Base-by-base conservation (phyloP, 805 yeast genomes). In the Crinitomyces ghanaensis region DNA sequence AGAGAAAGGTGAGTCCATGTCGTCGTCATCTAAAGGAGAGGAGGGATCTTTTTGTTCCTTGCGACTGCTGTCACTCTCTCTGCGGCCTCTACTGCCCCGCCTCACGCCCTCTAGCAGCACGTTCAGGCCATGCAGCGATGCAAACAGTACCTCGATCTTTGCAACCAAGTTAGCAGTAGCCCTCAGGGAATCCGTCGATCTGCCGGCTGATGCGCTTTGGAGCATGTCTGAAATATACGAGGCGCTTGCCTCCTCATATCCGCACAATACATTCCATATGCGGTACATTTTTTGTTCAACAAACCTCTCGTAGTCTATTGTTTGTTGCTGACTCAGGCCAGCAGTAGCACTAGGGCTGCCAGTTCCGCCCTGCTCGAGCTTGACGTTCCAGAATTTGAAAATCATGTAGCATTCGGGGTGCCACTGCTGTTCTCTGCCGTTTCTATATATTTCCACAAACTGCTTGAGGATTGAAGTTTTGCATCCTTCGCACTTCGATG, bases 361-460 rank as follows among this genome's bases (percentile, higher is more conserved):
- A 6, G 29, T 28, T 11, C 43, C 42, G 4, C 37, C 45, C 12
- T 47, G 44, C 18, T 78, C 68, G 15, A 91, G 63, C 37, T 76
- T 70, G 14, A 86, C 93, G 51, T 84, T 85, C 98, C 98, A 91
- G 50, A 84, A 86, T 56, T 86, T 86, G 62, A 81, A 86, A 30
- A 91, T 93, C 85, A 93, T 93, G 53, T 85, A 91, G 62, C 99
- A 91, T 54, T 93, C 97, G 2, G 96, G 97, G 57, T 91, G 99
- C 99, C 99, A 91, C 53, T 84, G 93, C 54, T 86, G 94, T 38
- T 81, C 78, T 45, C 77, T 70, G 15, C 95, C 95, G 32, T 95
- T 95, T 45, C 91, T 68, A 40, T 74, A 82, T 28, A 88, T 74
- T 55, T 88, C 95, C 23, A 88, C 95, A 56, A 85, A 91, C 52